Evolutionary conservation across 2,329 filamentous ascomycete genomes (phyloP), one percentile per base, ranked within the genome.

Genomic region (Talaromyces amestolkiae): DNA sequence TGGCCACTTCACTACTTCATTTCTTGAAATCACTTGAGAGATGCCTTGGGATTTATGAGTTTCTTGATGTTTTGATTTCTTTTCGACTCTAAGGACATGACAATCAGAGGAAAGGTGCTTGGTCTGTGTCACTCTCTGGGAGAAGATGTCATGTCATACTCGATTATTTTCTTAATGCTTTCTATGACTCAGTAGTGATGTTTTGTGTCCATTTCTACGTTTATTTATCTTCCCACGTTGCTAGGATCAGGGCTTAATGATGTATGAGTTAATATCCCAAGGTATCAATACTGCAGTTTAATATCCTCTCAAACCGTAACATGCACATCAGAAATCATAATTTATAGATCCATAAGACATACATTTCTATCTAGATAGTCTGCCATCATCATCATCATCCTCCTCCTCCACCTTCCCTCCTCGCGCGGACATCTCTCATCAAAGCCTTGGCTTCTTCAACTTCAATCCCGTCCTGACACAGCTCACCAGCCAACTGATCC

Each of bases 381-480:
- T 53, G 8, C 15, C 8, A 8, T 11, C 19, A n/a, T 35, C 22
- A 70, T 35, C 61, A 22, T 37, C n/a, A n/a, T 59, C 56, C 72
- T 33, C 61, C 72, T 33, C 61, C 68, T 53, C 66, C 69, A 3
- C 69, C 76, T 35, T 92, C 90, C 77, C 93, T 85, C 69, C 91
- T 86, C 4, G 90, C 90, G 70, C 93, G 85, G 13, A 96, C 89
- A 77, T 98, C 94, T 67, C 92, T 86, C 68, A 97, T 91, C 70
- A 98, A 81, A 3, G 93, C 92, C 80, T 98, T 98, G 33, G 95
- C 95, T 78, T 99, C 95, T 76, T 99, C 95, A 2, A 98, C 92
- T 78, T 98, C 95, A 31, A 96, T 89, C 0, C 95, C 95, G 77
- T 99, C 95, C 78, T 97, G 92, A 75, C 93, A 97, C 54, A 99